Evolutionary conservation across 2,329 filamentous ascomycete species (phyloP).

Genomic region (Aspergillus pseudoterreus): DNA sequence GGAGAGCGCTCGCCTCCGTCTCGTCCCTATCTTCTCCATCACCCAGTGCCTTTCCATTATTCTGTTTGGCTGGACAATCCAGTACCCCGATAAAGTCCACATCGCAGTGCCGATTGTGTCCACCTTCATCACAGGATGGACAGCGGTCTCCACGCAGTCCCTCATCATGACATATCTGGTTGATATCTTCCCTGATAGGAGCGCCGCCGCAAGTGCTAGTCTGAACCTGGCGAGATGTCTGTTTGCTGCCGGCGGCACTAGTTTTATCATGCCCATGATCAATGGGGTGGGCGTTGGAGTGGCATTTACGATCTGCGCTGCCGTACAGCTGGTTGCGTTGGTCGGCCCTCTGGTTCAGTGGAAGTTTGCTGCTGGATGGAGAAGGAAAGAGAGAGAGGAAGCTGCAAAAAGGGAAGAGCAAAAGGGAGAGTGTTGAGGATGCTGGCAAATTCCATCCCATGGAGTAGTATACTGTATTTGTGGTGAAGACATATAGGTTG

Average conservation of each 20-base stretch:
- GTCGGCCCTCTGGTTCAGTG: slow-evolving; percentile 45
- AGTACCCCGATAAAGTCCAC: slow-evolving; percentile 40
- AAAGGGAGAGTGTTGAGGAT: no score
- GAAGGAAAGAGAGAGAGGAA: slow-evolving; percentile 13
- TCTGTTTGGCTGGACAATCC: slow-evolving; percentile 53
- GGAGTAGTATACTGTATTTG: no score
- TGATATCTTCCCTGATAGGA: slow-evolving; percentile 49
- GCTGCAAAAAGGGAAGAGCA: no score
- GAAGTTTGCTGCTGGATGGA: slow-evolving; percentile 39
- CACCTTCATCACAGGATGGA: slow-evolving; percentile 53
- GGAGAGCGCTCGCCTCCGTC: slow-evolving; percentile 50
- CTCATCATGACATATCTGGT: slow-evolving; percentile 52
- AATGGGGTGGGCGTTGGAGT: slow-evolving; percentile 44
- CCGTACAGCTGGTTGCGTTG: slow-evolving; percentile 45
- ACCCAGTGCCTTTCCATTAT: slow-evolving; percentile 47
- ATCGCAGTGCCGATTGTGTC: slow-evolving; percentile 50
- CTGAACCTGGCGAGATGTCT: slow-evolving; percentile 53
- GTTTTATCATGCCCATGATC: slow-evolving; percentile 50
- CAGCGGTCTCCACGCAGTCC: slow-evolving; percentile 48
- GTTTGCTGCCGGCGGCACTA: slow-evolving; percentile 51
- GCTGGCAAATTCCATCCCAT: no score
- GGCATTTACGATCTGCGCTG: slow-evolving; percentile 47
- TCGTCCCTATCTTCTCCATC: slow-evolving; percentile 44
- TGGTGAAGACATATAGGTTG: no score
- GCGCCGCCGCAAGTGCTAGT: slow-evolving; percentile 52